Base-by-base conservation (phyloP, 2,329 filamentous ascomycete genomes). In the Colletotrichum tropicicola region DNA sequence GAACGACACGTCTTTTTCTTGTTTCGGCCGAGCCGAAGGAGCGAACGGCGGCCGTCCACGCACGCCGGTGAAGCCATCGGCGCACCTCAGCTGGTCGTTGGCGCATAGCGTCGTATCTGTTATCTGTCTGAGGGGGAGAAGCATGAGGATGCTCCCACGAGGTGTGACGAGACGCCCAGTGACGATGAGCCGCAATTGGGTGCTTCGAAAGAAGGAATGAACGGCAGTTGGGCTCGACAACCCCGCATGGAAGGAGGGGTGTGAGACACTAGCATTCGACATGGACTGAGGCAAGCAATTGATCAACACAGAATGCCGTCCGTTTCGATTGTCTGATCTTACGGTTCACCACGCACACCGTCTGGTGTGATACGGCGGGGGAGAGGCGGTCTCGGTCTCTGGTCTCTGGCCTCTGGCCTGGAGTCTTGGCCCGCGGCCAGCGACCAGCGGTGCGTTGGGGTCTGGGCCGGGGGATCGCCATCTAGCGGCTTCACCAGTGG, bases 401-500 rank as follows among this genome's bases (percentile, higher is more conserved):
- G 28, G 17, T 17, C 13, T 13, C 32, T 35, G n/a, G 32, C 32
- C 32, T n/a, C n/a, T n/a, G n/a, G n/a, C n/a, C n/a, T n/a, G n/a
- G n/a, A n/a, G n/a, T n/a, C n/a, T n/a, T n/a, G n/a, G n/a, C n/a
- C n/a, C n/a, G n/a, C n/a, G n/a, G n/a, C n/a, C n/a, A 35, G 15
- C 30, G 39, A 17, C 41, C 27, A 23, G 59, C 41, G 37, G 28
- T 19, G 23, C 28, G 27, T 49, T 56, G n/a, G 53, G 39, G 44
- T 39, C 47, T 53, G 28, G 53, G 59, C 59, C 23, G 53, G 59
- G 59, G 54, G 28, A 53, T 59, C 54, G 47, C 37, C 60, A 53
- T 27, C 47, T 47, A 59, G 55, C 60, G 60, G 37, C 59, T 47
- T 59, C n/a, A n/a, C n/a, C n/a, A n/a, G n/a, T n/a, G n/a, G n/a